Evolutionary conservation across 495 filamentous ascomycete species (phyloP).

Genomic region (Aspergillus taichungensis): DNA sequence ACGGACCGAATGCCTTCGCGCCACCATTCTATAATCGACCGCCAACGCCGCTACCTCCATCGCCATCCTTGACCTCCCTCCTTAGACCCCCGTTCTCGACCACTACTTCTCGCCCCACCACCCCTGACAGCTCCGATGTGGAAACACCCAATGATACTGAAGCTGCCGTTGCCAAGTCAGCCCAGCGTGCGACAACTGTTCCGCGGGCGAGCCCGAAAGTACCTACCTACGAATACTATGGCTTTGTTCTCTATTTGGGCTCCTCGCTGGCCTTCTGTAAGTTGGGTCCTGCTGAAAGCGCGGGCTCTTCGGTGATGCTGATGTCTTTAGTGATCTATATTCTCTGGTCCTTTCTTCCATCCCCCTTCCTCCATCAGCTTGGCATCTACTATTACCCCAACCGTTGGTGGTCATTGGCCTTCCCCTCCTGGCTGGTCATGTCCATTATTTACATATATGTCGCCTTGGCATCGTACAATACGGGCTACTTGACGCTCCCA

Average conservation of each 20-base stretch:
- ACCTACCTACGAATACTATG: constrained; percentile 98
- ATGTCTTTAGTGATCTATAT: constrained; percentile 64
- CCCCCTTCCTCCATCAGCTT: constrained; percentile 81
- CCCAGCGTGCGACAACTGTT: constrained; percentile 58
- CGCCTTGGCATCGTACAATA: constrained; percentile 86
- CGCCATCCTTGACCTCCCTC: constrained; percentile 91
- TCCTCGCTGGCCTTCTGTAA: constrained; percentile 63
- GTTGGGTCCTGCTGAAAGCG: constrained; percentile 3
- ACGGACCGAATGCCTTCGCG: constrained; percentile 55
- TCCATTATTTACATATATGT: constrained; percentile 86
- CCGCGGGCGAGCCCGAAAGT: constrained; percentile 86
- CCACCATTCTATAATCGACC: constrained; percentile 85
- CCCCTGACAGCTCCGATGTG: constrained; percentile 82
- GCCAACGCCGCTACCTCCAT: constrained; percentile 83
- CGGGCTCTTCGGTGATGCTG: background rate
- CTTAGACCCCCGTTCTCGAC: constrained; percentile 64
- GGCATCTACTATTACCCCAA: constrained; percentile 96
- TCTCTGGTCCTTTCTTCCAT: constrained; percentile 89
- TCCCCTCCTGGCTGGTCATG: constrained; percentile 87
- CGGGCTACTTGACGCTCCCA: constrained; percentile 73
- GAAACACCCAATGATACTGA: constrained; percentile 58
- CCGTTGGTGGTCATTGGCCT: constrained; percentile 92
- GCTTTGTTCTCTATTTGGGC: constrained; percentile 89
- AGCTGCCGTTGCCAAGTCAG: constrained; percentile 54
- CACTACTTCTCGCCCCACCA: constrained; percentile 76